Evolutionary conservation across 2,329 filamentous ascomycete species (phyloP), one percentile per base, ranked within the genome.

Genomic region (Dactylellina cionopaga): DNA sequence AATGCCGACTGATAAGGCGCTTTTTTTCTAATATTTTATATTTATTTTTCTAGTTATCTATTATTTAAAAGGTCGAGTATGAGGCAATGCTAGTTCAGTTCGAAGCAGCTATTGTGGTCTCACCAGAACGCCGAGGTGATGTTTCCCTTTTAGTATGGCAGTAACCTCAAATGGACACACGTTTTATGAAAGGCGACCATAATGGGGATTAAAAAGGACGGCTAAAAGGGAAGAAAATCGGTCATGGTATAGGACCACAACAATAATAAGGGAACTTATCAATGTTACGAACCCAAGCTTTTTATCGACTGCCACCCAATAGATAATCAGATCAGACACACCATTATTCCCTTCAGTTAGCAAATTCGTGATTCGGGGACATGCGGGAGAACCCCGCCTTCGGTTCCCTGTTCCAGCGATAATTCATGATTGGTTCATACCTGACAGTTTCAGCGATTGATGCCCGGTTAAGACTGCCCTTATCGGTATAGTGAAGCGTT

Each of bases 331-430:
- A 56, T 58, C 64, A 52, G 37, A 41, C 55, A 52, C 59, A 59
- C 64, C 49, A 27, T 70, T 37, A 24, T 54, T 54, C 19, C 37
- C 46, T 60, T 46, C 63, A 39, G 31, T 39, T 19, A 39, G 25
- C 31, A n/a, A n/a, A 17, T 49, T 44, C 19, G 49, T 54, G 52
- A 54, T 37, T 62, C 65, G 65, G 65, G 65, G 63, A 68, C 63
- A 68, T 68, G 63, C 63, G 63, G 54, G 63, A 68, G 54, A 46
- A 70, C 55, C 65, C 65, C 65, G 65, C 65, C 63, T 44, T 70
- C 49, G 49, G 56, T 24, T 68, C 51, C 46, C 31, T n/a, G 35
- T 29, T 24, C 15, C 39, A 51, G 43, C 41, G 49, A 63, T 49
- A 17, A 37, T 22, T 33, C 19, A n/a, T 56, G 39, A 68, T 68